Evolutionary conservation across 768 basidiomycete genomes (phyloP), one percentile per base, ranked within the genome.

Genomic region (Phanerodontia chrysosporium): DNA sequence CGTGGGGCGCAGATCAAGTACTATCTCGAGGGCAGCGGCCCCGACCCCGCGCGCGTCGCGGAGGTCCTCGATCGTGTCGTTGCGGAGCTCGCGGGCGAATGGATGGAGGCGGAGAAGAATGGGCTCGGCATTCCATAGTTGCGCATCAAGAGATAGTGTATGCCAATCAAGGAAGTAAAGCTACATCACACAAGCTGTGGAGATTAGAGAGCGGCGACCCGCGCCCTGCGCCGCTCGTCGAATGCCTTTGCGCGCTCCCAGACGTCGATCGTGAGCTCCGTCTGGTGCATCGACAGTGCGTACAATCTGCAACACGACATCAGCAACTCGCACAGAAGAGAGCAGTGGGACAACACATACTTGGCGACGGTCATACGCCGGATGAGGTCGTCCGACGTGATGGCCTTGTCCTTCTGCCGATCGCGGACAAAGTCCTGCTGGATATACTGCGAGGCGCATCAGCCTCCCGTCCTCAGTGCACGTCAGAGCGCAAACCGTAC

Each of bases 11-110:
- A 80, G 89, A 90, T 94, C 74, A 95, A 95, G 69, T 92, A 89
- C 70, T 95, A 95, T 67, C 75, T 95, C 28, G 93, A 95, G 74
- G 93, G 90, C 12, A 81, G 76, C 51, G 90, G 91, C 0, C 75
- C 69, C 51, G 73, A 89, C 62, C 65, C 73, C 0, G 61, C 60
- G n/a, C 66, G 68, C 0, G 84, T 94, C 3, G 72, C 73, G 1
- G 65, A 62, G 3, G 69, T 83, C 36, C 76, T 95, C n/a, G 70
- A 72, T 3, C 69, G 67, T 44, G 85, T 90, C 0, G 80, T 89
- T 2, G 70, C 73, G 3, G 61, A 42, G 52, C 44, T 54, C 27
- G 51, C 36, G 42, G 49, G 36, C 16, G 30, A 18, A 12, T 62
- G 61, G 48, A 58, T 55, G 35, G 51, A 57, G 29, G 28, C 51